Evolutionary conservation across 164 flowering plant species (phyloP), one percentile per base, ranked within the genome.

Genomic region (Magnolia officinalis): DNA sequence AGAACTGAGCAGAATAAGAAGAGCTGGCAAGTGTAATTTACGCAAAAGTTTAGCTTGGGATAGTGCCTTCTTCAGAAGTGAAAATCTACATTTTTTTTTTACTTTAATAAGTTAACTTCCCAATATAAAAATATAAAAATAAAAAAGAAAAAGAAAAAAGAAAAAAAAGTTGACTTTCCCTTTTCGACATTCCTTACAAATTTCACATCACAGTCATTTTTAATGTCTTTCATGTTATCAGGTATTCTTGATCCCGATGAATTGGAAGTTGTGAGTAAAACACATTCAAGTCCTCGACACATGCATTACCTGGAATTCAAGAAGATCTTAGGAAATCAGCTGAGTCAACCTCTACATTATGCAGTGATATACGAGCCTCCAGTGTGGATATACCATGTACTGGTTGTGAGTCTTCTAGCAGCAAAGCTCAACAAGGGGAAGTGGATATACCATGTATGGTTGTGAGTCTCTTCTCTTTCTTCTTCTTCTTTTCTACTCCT

Each of bases 41-140:
- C 97, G 99, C n/a, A 90, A 94, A 80, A 96, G 99, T 86, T 87
- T 96, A 77, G 99, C 98, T 4, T 96, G 99, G 99, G 97, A 96
- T 77, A 90, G 83, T 76, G 99, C 98, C 4, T 96, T 96, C 82
- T 96, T 94, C 79, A 23, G 24, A 23, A 23, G 24, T 23, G 24
- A 23, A 23, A 23, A 23, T 23, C 24, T 23, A 23, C 24, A 23
- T 23, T 23, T 23, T 1, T 37, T 50, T 10, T 67, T 4, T 24
- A 16, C 13, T 16, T 13, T 16, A 19, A 37, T 31, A 14, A 13
- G 16, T 26, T 49, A 6, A 77, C 19, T 21, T 31, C 37, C 45
- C 21, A 29, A 63, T n/a, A 73, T 24, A 24, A 24, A 24, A 24
- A 24, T 24, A 23, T 23, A 23, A 23, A 23, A 23, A 23, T 23